Evolutionary conservation across 306 rosid genomes (phyloP).

Genomic region (Ormosia emarginata): DNA sequence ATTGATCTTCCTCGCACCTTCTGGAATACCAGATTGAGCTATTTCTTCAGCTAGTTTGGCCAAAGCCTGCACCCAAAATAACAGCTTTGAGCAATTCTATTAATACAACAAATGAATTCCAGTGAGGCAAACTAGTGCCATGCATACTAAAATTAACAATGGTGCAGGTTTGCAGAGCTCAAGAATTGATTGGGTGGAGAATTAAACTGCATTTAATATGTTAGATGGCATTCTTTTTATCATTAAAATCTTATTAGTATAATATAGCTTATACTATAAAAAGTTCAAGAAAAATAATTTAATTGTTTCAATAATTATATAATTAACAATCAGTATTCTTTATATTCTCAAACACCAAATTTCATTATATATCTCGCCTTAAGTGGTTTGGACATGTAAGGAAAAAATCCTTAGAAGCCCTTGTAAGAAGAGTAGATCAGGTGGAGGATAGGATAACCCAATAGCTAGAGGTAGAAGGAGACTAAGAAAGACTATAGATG

Average conservation of each 20-base stretch:
- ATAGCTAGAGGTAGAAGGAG: too few species aligned
- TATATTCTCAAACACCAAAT: neutral
- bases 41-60: constrained; percentile 78
- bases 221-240: neutral
- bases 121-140: neutral
- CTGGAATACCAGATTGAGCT: constrained; percentile 58
- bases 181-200: neutral
- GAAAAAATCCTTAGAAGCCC: too few species aligned
- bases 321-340: neutral
- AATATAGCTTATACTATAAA: neutral
- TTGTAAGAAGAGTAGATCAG: too few species aligned
- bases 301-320: neutral
- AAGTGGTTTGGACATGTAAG: too few species aligned
- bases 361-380: neutral
- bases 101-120: neutral
- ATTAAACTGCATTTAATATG: neutral
- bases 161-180: neutral
- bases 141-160: neutral
- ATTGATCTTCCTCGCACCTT: constrained; percentile 85
- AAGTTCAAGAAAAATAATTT: neutral
- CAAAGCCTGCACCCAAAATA: constrained; percentile 55
- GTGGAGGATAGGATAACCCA: too few species aligned
- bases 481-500: too few species aligned
- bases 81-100: neutral
- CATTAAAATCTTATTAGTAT: neutral